Percentiles rank a stretch among this genome's conserved stretches.
Evolutionary conservation across 805 yeast genomes (phyloP).

Genomic region (Yamadazyma laniorum): DNA sequence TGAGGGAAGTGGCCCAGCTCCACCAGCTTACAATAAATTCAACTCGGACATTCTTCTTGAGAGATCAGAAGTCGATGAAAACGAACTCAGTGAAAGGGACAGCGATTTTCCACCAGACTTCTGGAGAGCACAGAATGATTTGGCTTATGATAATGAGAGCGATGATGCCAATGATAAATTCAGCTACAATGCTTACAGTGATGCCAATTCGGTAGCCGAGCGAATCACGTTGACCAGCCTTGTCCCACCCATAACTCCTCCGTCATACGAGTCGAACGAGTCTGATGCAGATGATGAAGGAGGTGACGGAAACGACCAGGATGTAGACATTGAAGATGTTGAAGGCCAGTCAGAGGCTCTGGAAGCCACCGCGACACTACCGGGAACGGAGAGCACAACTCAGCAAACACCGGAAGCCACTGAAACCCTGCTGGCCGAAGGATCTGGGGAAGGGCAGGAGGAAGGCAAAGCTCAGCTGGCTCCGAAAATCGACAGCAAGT

Average conservation of each 20-base stretch:
- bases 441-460: no score
- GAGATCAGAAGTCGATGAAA: constrained; percentile 52
- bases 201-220: constrained; percentile 36
- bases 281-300: constrained; percentile 14
- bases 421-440: no score
- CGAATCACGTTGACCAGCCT: constrained; percentile 42
- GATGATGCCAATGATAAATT: constrained; percentile 24
- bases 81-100: constrained; percentile 43
- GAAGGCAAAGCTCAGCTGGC: no score
- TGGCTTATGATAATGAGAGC: constrained; percentile 6
- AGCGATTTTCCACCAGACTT: constrained; percentile 58
- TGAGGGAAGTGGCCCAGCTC: constrained; percentile 85
- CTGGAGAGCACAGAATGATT: constrained; percentile 37
- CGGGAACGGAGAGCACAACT: no score
- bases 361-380: no score
- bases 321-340: no score
- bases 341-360: not conserved
- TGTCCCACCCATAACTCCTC: constrained; percentile 35
- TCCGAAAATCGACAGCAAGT: no score
- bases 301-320: no score
- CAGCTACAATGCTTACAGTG: constrained; percentile 41
- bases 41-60: constrained; percentile 77
- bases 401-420: no score
- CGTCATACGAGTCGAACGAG: constrained; percentile 25
- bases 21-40: constrained; percentile 86